Evolutionary conservation across 2,329 filamentous ascomycete species (phyloP), one percentile per base, ranked within the genome.

Genomic region (Hymenoscyphus fraxineus): DNA sequence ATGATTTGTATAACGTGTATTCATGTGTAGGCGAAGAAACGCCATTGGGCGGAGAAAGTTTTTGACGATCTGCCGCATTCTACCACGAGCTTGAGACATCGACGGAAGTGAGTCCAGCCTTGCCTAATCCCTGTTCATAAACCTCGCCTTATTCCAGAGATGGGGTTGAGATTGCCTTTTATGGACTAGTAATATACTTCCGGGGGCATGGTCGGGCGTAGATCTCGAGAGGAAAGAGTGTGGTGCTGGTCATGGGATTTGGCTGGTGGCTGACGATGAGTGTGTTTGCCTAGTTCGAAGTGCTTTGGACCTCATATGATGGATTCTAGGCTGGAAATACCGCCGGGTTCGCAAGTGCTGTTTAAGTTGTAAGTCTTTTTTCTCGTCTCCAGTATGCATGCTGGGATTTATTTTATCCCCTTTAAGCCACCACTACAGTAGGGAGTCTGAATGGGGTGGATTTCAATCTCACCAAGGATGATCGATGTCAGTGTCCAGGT

Each of bases 31-130:
- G 62, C 2, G 41, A 56, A 86, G 83, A 77, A 76, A 59, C 75
- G 78, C 4, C 85, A 88, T 70, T 88, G 86, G 86, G 84, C 85
- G 6, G 81, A 86, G 68, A 80, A 83, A 51, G 85, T 88, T 31
- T 88, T 88, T 67, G 82, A 82, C 0, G 77, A 82, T 22, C 82
- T 82, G 0, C 72, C 70, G 38, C 75, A 85, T 47, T 79, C 83
- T 0, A 80, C 80, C 12, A 86, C 83, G 4, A 77, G 78, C 5
- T 74, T 87, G 60, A 81, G 79, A 68, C 77, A 80, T 65, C 73
- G 72, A 58, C 70, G 71, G 71, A 65, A 66, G 78, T 79, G 67
- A 74, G 76, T 39, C 35, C 35, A 35, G 47, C 47, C 47, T 54
- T 54, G 47, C 10, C 22, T 54, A 27, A 13, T 13, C 47, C 47